A percentile compares a stretch with the other conserved stretches of the same genome.
These are phyloP conservation scores for Penicillium daleae DNA, from an alignment of 495 filamentous ascomycete genomes.

Conservation along the genomic window DNA sequence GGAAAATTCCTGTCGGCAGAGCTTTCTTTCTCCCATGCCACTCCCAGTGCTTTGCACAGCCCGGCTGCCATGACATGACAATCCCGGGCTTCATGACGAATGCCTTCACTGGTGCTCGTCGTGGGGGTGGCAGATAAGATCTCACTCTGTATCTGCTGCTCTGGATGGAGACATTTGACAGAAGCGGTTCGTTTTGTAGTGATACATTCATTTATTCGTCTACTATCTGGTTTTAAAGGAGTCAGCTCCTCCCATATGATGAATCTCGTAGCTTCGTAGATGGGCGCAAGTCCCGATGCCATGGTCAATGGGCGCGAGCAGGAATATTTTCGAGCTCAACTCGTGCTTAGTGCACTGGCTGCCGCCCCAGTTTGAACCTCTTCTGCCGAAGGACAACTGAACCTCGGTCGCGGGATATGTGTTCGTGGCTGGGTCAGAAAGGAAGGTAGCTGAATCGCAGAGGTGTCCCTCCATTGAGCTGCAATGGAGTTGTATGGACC, in stretches of 20 bases:
- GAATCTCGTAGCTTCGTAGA: constrained; percentile 10
- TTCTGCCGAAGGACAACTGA: not conserved
- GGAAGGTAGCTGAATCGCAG: not conserved
- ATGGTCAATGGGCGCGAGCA: not conserved
- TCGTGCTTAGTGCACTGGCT: not conserved
- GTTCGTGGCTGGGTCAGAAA: not conserved
- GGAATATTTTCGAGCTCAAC: not conserved
- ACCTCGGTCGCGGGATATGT: not conserved
- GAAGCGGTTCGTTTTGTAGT: constrained; percentile 77
- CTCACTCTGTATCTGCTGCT: constrained; percentile 95
- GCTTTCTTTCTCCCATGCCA: constrained; percentile 45
- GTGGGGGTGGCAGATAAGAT: constrained; percentile 71
- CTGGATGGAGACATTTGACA: constrained; percentile 74
- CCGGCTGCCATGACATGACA: constrained; percentile 57
- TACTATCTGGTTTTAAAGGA: constrained; percentile 17
- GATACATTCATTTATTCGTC: constrained; percentile 50
- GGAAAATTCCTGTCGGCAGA: constrained; percentile 20
- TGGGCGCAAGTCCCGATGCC: constrained; percentile 15
- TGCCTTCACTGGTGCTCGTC: constrained; percentile 73
- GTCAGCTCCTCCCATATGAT: not conserved
- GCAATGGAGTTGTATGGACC: not conserved
- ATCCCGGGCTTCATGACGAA: constrained; percentile 43
- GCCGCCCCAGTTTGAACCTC: not conserved
- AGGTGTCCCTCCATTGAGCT: not conserved
- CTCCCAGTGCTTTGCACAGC: constrained; percentile 53